phyloP scores from a whole-genome alignment of 768 basidiomycete species.

The Tylopilus felleus region DNA sequence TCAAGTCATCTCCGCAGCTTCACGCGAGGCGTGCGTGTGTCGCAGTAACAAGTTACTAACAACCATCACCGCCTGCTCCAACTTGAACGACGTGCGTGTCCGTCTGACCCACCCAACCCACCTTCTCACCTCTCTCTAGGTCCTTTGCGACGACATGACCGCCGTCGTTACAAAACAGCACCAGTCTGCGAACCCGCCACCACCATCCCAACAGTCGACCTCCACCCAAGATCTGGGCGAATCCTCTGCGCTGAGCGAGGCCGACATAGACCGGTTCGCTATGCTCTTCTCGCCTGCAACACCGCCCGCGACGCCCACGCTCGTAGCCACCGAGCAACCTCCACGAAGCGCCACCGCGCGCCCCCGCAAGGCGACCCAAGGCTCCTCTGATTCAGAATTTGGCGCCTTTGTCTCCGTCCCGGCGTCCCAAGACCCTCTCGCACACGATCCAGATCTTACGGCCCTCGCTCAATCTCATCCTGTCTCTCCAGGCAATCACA shows the following conservation, averaged over 20 bases:
- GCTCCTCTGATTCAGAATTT: slow-evolving; percentile 49
- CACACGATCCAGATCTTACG: not conserved
- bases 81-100: too few species aligned
- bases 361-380: slow-evolving; percentile 13
- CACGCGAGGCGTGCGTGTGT: too few species aligned
- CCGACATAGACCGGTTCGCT: slow-evolving; percentile 39
- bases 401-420: slow-evolving; percentile 61
- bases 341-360: not conserved
- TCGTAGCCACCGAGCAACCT: not conserved
- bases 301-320: slow-evolving; percentile 25
- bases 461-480: not conserved
- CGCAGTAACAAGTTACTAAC: too few species aligned
- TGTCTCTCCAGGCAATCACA: slow-evolving; percentile 14
- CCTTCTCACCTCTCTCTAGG: too few species aligned
- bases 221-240: too few species aligned
- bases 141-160: too few species aligned
- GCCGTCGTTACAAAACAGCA: too few species aligned
- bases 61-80: too few species aligned
- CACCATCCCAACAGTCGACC: too few species aligned
- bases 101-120: too few species aligned
- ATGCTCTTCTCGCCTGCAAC: slow-evolving; percentile 43
- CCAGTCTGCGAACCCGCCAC: too few species aligned
- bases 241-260: slow-evolving; percentile 13
- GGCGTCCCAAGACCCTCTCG: slow-evolving; percentile 46
- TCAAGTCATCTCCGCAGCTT: too few species aligned